Base-by-base conservation (phyloP, 805 yeast genomes). In the Helenozyma baotianmanensis region DNA sequence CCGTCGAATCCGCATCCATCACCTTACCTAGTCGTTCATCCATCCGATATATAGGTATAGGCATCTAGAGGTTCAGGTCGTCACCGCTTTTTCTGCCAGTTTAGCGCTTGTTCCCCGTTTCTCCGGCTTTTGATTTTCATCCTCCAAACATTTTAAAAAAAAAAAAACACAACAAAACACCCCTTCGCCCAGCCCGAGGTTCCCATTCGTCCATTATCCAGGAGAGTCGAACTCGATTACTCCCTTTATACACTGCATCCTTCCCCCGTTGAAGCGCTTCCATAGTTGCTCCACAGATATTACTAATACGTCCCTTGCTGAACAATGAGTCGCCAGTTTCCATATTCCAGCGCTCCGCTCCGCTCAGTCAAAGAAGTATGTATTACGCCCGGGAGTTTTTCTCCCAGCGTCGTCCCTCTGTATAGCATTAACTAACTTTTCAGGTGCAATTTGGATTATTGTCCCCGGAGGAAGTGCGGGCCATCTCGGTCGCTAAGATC, bases 281-380 rank as follows among this genome's bases (percentile, higher is more conserved):
- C n/a, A n/a, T n/a, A n/a, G n/a, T n/a, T n/a, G n/a, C n/a, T n/a
- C n/a, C n/a, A n/a, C n/a, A n/a, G n/a, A n/a, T n/a, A n/a, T n/a
- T n/a, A n/a, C n/a, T n/a, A n/a, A n/a, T n/a, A n/a, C n/a, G n/a
- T n/a, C n/a, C n/a, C n/a, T n/a, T n/a, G n/a, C n/a, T n/a, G n/a
- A n/a, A 43, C 13, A 27, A 66, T 66, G 72, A 65, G 70, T 59
- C 70, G 70, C 39, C 70, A 62, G 45, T 64, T 90, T 61, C 95
- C 96, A 56, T 89, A 85, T 72, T 92, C 97, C 39, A 88, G 97
- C 70, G 98, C 98, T 41, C 98, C 98, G 35, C 78, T 92, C 62
- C 87, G 97, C 62, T 81, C 96, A 32, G 89, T 92, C 43, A 90
- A 89, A 67, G 98, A 92, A 74, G 97, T 80, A 66, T 43, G 80